Percentiles rank a stretch among this genome's conserved stretches.
Evolutionary conservation across 208 protist genomes (phyloP).

Genomic region (Trypanosoma brucei): DNA sequence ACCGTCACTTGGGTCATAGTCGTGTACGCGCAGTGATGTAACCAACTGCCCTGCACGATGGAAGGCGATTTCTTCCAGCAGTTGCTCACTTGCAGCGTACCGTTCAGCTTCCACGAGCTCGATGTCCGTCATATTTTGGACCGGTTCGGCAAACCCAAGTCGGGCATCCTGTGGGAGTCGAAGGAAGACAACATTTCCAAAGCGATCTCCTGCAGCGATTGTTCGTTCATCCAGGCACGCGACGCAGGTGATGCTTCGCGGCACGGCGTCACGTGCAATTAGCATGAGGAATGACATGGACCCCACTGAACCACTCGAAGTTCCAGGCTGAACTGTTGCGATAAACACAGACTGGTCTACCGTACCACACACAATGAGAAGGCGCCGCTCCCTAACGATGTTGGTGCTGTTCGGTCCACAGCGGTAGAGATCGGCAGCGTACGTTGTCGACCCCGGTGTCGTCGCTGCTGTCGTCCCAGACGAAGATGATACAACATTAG

Average conservation of each 20-base stretch:
- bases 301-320: background rate
- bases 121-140: constrained; percentile 43
- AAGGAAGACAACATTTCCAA: constrained; percentile 65
- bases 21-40: constrained; percentile 45
- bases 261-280: constrained; percentile 59
- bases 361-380: constrained; percentile 76
- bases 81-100: constrained; percentile 41
- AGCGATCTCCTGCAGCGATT: constrained; percentile 62
- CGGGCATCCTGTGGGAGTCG: constrained; percentile 48
- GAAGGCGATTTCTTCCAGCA: constrained; percentile 60
- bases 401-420: constrained; percentile 30
- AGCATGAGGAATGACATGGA: constrained; percentile 50
- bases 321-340: constrained; percentile 49
- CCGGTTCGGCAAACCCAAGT: constrained; percentile 53
- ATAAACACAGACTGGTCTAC: constrained; percentile 66
- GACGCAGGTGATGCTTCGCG: constrained; percentile 54
- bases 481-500: constrained; percentile 24
- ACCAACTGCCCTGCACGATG: constrained; percentile 64
- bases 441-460: constrained; percentile 1
- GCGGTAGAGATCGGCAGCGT: constrained; percentile 51
- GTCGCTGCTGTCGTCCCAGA: background rate
- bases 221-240: constrained; percentile 67
- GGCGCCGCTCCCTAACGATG: constrained; percentile 39
- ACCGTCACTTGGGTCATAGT: constrained; percentile 45
- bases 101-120: constrained; percentile 42